phyloP scores from a whole-genome alignment of 306 rosid species.

The Pyrus communis region DNA sequence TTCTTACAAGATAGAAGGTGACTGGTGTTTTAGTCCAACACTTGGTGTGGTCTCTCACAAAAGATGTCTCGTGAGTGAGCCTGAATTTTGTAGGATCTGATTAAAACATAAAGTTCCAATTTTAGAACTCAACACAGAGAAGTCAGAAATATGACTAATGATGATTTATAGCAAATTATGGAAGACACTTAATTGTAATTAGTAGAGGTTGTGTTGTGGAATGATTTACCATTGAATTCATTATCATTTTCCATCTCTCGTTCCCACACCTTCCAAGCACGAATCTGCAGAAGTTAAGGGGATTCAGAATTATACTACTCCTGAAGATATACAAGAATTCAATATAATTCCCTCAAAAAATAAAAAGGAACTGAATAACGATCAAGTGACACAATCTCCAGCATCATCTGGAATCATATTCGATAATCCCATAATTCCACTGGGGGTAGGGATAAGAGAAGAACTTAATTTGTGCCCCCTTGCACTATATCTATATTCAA shows the following conservation, averaged over 20 bases:
- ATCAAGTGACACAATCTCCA: too few relatives aligned
- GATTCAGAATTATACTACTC: background rate
- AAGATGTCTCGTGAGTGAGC: slow-evolving; percentile 89
- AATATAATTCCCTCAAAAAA: too few relatives aligned
- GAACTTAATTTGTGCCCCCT: too few relatives aligned
- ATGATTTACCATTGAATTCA: slow-evolving; percentile 55
- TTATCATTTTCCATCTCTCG: slow-evolving; percentile 29
- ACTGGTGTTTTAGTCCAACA: slow-evolving; percentile 67
- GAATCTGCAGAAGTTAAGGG: slow-evolving; percentile 36
- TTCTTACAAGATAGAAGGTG: slow-evolving; percentile 74
- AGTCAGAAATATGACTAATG: background rate
- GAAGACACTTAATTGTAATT: background rate
- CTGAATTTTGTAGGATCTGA: slow-evolving; percentile 85
- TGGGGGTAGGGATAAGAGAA: too few relatives aligned
- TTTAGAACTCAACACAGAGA: background rate
- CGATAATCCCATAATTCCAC: too few relatives aligned
- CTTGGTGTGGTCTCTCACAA: slow-evolving; percentile 70
- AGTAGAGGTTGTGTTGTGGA: background rate
- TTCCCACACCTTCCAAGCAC: slow-evolving; percentile 86
- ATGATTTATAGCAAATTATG: background rate
- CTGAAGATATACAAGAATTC: too few relatives aligned
- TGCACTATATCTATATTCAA: too few relatives aligned
- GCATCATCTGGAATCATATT: too few relatives aligned
- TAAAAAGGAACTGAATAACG: too few relatives aligned
- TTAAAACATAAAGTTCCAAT: background rate